Base-by-base conservation (phyloP, 1,284 basidiomycete species). In the Bjerkandera adusta region DNA sequence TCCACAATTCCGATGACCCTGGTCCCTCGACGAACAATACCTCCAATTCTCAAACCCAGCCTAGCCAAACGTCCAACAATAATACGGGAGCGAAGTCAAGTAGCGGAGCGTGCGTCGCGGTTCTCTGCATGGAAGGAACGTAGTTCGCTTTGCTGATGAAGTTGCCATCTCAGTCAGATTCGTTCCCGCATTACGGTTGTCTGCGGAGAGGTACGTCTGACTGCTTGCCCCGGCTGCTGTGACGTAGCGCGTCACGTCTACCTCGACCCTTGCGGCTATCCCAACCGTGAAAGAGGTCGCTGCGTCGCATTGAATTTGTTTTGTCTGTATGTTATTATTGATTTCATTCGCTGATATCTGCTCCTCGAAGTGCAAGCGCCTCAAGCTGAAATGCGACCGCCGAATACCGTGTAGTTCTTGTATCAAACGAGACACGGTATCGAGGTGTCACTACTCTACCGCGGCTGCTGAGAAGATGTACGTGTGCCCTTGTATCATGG, bases 381-480 rank as follows among this genome's bases (percentile, higher is more conserved):
- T 90, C 43, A 90, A 90, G 58, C 74, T 90, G 44, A 88, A 83
- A 66, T 90, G 87, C 61, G 88, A 90, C 66, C 72, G 87, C 40
- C 75, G 82, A 18, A 79, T 73, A 1, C 87, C 87, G 0, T 90
- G 87, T 55, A 79, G 79, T 2, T 84, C 81, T 21, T 90, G 88
- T 55, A 71, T 79, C 24, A 90, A 90, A 61, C 81, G 87, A 48
- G 84, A 87, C 57, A 88, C 85, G 0, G 76, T 85, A 6, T 66
- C 71, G 2, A 72, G 83, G 53, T 90, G 88, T 56, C 72, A 83
- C 7, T 90, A 90, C 62, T 87, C 86, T 0, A 79, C 85, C 30
- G 88, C 85, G 4, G 87, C 88, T 0, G 79, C 84, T 13, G 87
- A 90, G 68, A 90, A 90, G 76, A 82, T 90, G 81, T 85, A 53